phyloP scores from a whole-genome alignment of 2,329 filamentous ascomycete species.

The Elsinoe perseae region DNA sequence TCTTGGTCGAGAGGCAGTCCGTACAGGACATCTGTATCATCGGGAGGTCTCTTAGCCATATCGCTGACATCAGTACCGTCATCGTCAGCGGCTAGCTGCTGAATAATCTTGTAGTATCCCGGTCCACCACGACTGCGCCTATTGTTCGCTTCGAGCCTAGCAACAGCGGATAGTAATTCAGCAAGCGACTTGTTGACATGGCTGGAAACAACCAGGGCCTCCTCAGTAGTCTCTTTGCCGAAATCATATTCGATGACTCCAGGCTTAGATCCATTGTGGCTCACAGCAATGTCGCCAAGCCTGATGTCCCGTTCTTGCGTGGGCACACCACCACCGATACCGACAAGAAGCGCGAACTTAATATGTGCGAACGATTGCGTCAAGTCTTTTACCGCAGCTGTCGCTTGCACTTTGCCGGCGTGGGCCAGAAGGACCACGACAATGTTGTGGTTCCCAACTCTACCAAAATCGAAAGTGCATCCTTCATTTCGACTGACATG shows the following conservation, averaged over 20 bases:
- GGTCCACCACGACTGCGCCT: not conserved
- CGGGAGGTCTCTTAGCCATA: not conserved
- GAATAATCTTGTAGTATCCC: not conserved
- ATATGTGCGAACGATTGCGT: conserved; percentile 20
- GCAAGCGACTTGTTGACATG: conserved; percentile 16
- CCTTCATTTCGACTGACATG: conserved; percentile 13
- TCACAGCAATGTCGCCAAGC: conserved; percentile 26
- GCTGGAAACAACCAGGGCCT: not conserved
- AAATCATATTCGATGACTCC: conserved; percentile 26
- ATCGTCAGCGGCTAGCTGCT: not conserved
- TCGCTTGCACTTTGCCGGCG: conserved; percentile 21
- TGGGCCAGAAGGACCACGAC: conserved; percentile 22
- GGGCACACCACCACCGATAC: conserved; percentile 24
- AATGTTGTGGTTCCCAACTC: conserved; percentile 24
- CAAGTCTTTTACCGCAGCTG: conserved; percentile 21
- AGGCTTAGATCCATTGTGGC: conserved; percentile 17
- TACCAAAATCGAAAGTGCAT: conserved; percentile 19
- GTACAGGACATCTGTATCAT: not conserved
- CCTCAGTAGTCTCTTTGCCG: conserved; percentile 18
- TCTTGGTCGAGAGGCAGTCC: not conserved
- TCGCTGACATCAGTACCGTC: not conserved
- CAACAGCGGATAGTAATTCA: conserved; percentile 16
- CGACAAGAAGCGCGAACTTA: conserved; percentile 22
- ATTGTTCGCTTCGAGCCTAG: conserved; percentile 8
- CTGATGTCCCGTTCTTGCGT: conserved; percentile 21